Evolutionary conservation across 2,329 filamentous ascomycete genomes (phyloP), one percentile per base, ranked within the genome.

Genomic region (Ophiostoma tasmaniense): DNA sequence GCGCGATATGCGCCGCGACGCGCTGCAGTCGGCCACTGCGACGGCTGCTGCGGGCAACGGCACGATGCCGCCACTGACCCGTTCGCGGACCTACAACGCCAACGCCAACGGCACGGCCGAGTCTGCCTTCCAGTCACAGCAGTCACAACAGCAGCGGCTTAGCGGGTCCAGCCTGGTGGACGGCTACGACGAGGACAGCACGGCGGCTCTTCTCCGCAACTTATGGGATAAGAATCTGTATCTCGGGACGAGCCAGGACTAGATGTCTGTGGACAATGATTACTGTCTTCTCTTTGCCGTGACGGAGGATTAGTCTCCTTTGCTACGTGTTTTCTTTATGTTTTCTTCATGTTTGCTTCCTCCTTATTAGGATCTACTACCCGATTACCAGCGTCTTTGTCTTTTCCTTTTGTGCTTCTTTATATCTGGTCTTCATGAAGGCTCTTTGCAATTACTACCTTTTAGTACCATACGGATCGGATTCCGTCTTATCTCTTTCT

Each of bases 181-280:
- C n/a, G 79, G 77, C 2, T 80, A 82, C 28, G 83, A 83, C 33
- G 82, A 84, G 66, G 82, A 85, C 66, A 81, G 80, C 11, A 82
- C 84, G 0, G 77, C 81, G 1, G 78, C 82, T 4, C 73, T 88
- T 61, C 76, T 89, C 67, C 79, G 86, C 68, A 85, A 84, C 71
- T 76, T 89, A 66, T 89, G 87, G 87, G 86, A 89, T 64, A 88
- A 85, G 79, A 84, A 81, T 66, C 78, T 82, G 76, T 84, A 87
- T 73, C 77, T 87, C 70, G 84, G 84, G 73, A 82, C 83, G 35
- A 87, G 85, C 73, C 80, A 82, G 77, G 80, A 82, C 52, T 82
- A 78, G 76, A 72, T 72, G 71, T 69, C 74, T 68, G 72, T 25
- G 62, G 62, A 65, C 28, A 42, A 42, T 45, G 67, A 68, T n/a